Base-by-base conservation (phyloP, 257 asterid genomes). In the Osmanthus fragrans region DNA sequence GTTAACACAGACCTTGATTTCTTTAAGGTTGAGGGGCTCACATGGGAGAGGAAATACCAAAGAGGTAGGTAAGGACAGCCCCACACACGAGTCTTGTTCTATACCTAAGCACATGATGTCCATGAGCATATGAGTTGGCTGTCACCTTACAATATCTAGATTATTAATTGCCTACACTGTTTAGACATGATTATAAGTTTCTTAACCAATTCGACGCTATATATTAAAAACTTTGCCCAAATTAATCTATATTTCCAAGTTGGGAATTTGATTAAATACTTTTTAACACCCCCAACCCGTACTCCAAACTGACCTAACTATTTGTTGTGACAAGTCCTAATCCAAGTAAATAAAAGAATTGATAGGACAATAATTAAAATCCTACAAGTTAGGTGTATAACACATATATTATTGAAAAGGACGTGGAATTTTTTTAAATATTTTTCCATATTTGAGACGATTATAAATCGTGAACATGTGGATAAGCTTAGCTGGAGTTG, bases 81-180 rank as follows among this genome's bases (percentile, higher is more conserved):
- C 88, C 90, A 86, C 84, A 25, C 47, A 70, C 49, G 75, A 88
- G 82, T 76, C 87, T 76, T 82, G 79, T 82, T 82, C 47, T 75
- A 37, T 85, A 90, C 97, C 98, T 88, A 89, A 86, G 86, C 96
- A 93, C 96, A 90, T 90, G 96, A 83, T 69, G 19, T 81, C 86
- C 92, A 88, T 85, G 72, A 82, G 79, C 83, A 25, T 72, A 70
- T 84, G 88, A 86, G 88, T 87, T 87, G 93, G 87, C 86, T 76
- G 82, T 83, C 93, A 84, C 86, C 84, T 82, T 79, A 78, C 81
- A 76, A 75, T 73, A 37, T 82, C 69, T 78, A 39, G 78, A 80
- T 86, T 80, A 85, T 80, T n/a, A n/a, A n/a, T n/a, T 81, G 89
- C 90, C 75, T 81, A 82, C 71, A 82, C 79, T 77, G 33, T 33